Percentiles rank a stretch among this genome's conserved stretches.
Conservation (phyloP, 176 grass and related monocot genomes). For the Zoysia japonica region DNA sequence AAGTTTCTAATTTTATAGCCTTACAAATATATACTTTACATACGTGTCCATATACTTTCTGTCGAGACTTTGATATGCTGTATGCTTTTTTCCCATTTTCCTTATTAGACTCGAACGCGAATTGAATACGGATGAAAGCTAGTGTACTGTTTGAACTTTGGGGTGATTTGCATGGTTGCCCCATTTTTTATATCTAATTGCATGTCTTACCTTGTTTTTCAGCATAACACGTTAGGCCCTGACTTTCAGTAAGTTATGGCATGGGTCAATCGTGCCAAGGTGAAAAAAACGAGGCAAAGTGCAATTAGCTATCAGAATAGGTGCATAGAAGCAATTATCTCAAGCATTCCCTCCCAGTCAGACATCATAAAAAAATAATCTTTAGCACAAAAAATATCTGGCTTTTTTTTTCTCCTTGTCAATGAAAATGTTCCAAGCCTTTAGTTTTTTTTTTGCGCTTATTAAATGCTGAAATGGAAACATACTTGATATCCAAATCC, state of each 20-base stretch:
- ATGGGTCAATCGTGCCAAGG: too few relatives aligned
- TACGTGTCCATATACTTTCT: constrained; percentile 17
- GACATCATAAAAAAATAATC: background rate
- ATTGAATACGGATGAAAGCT: constrained; percentile 29
- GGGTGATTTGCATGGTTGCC: too few relatives aligned
- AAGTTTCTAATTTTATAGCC: background rate
- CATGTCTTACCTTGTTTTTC: too few relatives aligned
- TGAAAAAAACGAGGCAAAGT: too few relatives aligned
- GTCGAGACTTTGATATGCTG: constrained; percentile 10
- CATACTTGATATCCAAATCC: constrained; percentile 10
- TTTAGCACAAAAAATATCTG: constrained; percentile 21
- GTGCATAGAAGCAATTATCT: too few relatives aligned
- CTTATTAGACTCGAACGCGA: constrained; percentile 18
- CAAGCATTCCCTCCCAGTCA: background rate
- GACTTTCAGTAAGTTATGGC: too few relatives aligned
- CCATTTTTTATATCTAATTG: too few relatives aligned
- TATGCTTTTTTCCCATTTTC: constrained; percentile 27
- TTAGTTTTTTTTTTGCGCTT: background rate
- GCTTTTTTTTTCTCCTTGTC: constrained; percentile 22
- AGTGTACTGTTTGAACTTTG: constrained; percentile 19
- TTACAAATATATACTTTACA: background rate
- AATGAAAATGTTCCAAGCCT: constrained; percentile 13
- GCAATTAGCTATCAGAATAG: too few relatives aligned
- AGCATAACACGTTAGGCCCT: too few relatives aligned
- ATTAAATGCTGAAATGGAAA: constrained; percentile 1